These are phyloP conservation scores for Phaeoacremonium minimum DNA, from an alignment of 2,329 filamentous ascomycete genomes.

Conservation along the genomic window DNA sequence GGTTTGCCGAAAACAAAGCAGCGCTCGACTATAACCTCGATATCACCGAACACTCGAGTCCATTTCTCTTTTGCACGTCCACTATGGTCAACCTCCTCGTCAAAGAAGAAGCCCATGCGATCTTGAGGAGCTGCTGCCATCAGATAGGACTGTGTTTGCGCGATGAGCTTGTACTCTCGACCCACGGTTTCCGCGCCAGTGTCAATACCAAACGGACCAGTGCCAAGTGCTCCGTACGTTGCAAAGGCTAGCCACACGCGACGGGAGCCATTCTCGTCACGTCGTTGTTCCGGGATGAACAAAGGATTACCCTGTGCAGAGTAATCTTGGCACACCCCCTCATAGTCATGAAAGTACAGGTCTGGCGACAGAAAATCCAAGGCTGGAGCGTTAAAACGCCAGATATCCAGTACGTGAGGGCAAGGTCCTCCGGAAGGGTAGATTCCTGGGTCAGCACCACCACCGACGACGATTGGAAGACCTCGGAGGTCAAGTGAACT, in stretches of 20 bases:
- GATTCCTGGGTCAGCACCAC: constrained; percentile 24
- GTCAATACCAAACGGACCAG: constrained; percentile 33
- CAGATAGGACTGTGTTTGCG: constrained; percentile 19
- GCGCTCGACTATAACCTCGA: constrained; percentile 25
- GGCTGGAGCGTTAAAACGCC: constrained; percentile 32
- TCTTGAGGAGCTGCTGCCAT: constrained; percentile 22
- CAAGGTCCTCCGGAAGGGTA: constrained; percentile 41
- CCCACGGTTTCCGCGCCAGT: constrained; percentile 23
- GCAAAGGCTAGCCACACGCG: constrained; percentile 36
- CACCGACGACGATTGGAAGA: constrained; percentile 26
- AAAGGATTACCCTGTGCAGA: constrained; percentile 37
- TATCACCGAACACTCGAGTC: constrained; percentile 17
- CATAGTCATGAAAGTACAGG: constrained; percentile 43
- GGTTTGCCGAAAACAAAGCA: constrained; percentile 25
- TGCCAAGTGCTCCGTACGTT: constrained; percentile 30
- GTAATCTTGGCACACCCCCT: constrained; percentile 39
- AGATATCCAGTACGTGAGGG: constrained; percentile 37
- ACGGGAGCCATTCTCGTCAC: constrained; percentile 39
- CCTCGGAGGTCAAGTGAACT: constrained; percentile 15
- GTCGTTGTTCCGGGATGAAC: constrained; percentile 47
- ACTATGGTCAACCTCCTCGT: constrained; percentile 17
- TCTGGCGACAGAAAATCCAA: constrained; percentile 44
- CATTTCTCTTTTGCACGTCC: constrained; percentile 17
- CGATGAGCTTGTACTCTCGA: constrained; percentile 24
- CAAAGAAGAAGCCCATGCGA: constrained; percentile 32